Percentiles rank a stretch among this genome's conserved stretches.
phyloP scores from a whole-genome alignment of 768 basidiomycete genomes.

The Obba rivulosa region DNA sequence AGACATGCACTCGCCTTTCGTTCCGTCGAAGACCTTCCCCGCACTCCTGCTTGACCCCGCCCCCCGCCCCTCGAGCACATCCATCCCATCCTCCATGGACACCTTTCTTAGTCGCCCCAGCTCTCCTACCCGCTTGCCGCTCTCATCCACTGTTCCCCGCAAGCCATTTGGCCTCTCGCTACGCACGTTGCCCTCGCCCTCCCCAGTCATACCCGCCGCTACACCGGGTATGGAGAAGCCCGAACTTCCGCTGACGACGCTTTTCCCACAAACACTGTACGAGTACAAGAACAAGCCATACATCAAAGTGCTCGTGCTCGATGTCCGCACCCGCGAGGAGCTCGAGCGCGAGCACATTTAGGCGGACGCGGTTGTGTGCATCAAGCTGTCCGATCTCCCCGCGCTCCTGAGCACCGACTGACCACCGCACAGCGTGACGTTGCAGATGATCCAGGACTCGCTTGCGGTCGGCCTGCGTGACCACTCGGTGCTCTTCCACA shows the following conservation, averaged over 20 bases:
- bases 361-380: slow-evolving; percentile 65
- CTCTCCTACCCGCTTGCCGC: slow-evolving; percentile 33
- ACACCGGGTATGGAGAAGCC: slow-evolving; percentile 28
- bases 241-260: slow-evolving; percentile 55
- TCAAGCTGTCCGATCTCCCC: slow-evolving; percentile 59
- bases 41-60: slow-evolving; percentile 40
- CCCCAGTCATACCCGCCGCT: slow-evolving; percentile 25
- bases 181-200: slow-evolving; percentile 28
- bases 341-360: slow-evolving; percentile 73
- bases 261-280: slow-evolving; percentile 53
- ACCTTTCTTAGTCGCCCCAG: slow-evolving; percentile 58
- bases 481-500: slow-evolving; percentile 71
- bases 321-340: slow-evolving; percentile 76
- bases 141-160: slow-evolving; percentile 36
- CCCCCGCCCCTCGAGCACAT: slow-evolving; percentile 65
- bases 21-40: slow-evolving; percentile 30
- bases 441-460: slow-evolving; percentile 64
- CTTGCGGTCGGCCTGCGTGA: slow-evolving; percentile 63
- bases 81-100: slow-evolving; percentile 53
- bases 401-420: not conserved
- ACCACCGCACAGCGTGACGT: slow-evolving; percentile 49
- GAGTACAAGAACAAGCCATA: slow-evolving; percentile 47
- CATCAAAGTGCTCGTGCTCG: slow-evolving; percentile 69
- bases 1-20: slow-evolving; percentile 9
- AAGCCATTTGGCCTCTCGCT: slow-evolving; percentile 39